A percentile compares a stretch with the other conserved stretches of the same genome.
These are phyloP conservation scores for Trichoderma asperelloides DNA, from an alignment of 495 filamentous ascomycete genomes.

Conservation along the genomic window DNA sequence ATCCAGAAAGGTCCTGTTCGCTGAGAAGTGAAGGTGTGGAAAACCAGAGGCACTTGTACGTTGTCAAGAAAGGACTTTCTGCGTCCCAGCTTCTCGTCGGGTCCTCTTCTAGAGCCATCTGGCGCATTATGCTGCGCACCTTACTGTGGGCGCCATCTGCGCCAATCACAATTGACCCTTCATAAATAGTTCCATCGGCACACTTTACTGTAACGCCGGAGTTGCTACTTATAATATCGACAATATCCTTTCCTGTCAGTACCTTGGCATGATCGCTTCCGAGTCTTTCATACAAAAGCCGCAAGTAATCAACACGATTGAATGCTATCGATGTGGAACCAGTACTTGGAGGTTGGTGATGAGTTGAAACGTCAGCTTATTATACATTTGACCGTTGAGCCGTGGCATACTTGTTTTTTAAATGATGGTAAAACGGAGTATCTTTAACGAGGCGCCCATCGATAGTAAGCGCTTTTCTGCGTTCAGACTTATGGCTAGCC, in stretches of 20 bases:
- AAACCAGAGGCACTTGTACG: conserved; percentile 22
- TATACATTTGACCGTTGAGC: not conserved
- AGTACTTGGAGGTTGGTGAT: conserved; percentile 15
- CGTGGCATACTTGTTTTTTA: not conserved
- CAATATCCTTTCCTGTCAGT: conserved; percentile 24
- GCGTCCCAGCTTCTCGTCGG: conserved; percentile 18
- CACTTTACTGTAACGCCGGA: conserved; percentile 25
- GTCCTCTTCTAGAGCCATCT: conserved; percentile 18
- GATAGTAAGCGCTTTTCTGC: conserved; percentile 9
- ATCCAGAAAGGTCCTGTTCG: not conserved
- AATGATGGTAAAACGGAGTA: not conserved
- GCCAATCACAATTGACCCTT: conserved; percentile 42
- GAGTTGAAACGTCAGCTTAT: not conserved
- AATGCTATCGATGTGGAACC: conserved; percentile 25
- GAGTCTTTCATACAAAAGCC: conserved; percentile 26
- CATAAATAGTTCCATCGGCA: conserved; percentile 30
- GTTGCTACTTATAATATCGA: conserved; percentile 16
- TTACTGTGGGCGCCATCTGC: conserved; percentile 44
- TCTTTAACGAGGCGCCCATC: not conserved
- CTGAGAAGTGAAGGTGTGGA: not conserved
- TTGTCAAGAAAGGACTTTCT: conserved; percentile 19
- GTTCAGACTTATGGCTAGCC: conserved; percentile 16
- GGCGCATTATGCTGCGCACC: conserved; percentile 34
- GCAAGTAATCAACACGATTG: conserved; percentile 26
- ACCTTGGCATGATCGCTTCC: conserved; percentile 23